These are phyloP conservation scores for Colletotrichum sp. DNA, from an alignment of 2,329 filamentous ascomycete species.

Conservation along the genomic window DNA sequence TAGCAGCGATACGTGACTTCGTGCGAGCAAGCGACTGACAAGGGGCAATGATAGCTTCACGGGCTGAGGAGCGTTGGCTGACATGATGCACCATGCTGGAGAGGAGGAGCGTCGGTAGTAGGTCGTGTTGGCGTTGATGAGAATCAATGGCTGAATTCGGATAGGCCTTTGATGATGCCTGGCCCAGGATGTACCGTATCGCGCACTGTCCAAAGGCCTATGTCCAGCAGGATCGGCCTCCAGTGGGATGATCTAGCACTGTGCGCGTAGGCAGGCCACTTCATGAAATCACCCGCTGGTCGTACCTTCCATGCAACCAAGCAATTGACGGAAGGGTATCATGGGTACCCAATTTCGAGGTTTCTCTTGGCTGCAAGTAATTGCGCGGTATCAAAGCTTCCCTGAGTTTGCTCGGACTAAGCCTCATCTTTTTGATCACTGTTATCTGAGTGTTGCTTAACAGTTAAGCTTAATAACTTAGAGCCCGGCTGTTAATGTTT, in stretches of 20 bases:
- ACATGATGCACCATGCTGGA: constrained; percentile 17
- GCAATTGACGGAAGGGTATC: background rate
- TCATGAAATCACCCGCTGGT: background rate
- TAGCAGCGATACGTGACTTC: background rate
- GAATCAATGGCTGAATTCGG: background rate
- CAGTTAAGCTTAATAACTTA: background rate
- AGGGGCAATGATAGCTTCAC: constrained; percentile 84
- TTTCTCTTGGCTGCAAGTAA: background rate
- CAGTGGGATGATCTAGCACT: background rate
- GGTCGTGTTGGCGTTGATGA: background rate
- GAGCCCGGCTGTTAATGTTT: background rate
- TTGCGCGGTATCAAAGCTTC: background rate
- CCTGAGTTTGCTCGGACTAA: background rate
- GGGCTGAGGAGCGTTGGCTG: constrained; percentile 63
- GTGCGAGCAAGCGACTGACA: constrained; percentile 43
- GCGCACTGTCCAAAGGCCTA: background rate
- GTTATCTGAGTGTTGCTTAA: background rate
- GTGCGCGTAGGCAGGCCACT: background rate
- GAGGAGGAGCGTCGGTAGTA: background rate
- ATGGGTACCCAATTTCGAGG: background rate
- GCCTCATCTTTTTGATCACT: background rate
- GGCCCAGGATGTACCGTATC: background rate
- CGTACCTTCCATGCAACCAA: background rate
- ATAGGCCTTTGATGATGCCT: background rate
- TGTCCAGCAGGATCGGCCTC: background rate